Evolutionary conservation across 306 rosid genomes (phyloP), one percentile per base, ranked within the genome.

Genomic region (Gynostemma pentaphyllum): DNA sequence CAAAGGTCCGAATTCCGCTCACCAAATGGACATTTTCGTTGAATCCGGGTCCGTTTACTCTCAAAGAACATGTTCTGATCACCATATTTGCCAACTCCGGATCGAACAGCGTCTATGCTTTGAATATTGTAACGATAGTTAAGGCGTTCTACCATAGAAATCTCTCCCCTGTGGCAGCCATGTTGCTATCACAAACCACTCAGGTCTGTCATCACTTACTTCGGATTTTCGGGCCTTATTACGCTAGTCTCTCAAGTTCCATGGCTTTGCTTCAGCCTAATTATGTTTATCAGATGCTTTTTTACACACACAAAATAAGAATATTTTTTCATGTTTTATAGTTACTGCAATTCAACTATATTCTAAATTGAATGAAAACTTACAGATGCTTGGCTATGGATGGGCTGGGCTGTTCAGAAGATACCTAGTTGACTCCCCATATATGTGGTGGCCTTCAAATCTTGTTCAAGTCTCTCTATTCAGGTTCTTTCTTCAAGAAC

Each of bases 361-460:
- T 55, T 30, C 11, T 27, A 10, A 16, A 62, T 7, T 52, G 27
- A 34, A 9, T 63, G 50, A 70, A 26, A 54, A 29, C 52, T 59
- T 68, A 32, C 75, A 90, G 95, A 77, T 91, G 96, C 94, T 87
- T 75, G 97, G 97, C 11, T 91, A 85, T 61, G 97, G 97, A 37
- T 91, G 96, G 97, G 97, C 95, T 72, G 97, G 97, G 5, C 14
- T 87, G 19, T 91, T 87, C 80, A 79, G 97, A 73, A 85, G 22
- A 67, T 77, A 49, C 67, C 92, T 91, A 15, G 92, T 91, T 26
- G 97, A 91, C 51, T 91, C 97, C 24, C 91, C 97, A 1, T 87
- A 85, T 71, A 91, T 91, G 98, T 91, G 98, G 96, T 91, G 98
- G 96, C 98, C 98, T 3, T 2, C 82, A 26, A 87, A 91, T 57